Percentiles rank a stretch among this genome's conserved stretches.
These are phyloP conservation scores for Streptanthus diversifolius DNA, from an alignment of 345 rosid genomes.

Conservation along the genomic window DNA sequence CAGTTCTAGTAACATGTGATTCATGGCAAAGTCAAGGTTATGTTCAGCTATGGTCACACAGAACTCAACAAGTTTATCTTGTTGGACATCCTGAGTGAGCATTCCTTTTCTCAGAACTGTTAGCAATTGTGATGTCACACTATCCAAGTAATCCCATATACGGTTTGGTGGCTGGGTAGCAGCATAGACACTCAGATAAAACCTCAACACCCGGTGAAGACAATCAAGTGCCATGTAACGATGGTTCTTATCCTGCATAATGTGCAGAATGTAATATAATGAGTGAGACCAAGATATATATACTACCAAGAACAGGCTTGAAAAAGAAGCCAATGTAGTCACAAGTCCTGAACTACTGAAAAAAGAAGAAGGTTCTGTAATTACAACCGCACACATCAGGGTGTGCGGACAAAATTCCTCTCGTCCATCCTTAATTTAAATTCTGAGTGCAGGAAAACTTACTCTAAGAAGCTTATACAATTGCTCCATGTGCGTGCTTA, in stretches of 20 bases:
- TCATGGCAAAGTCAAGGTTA: conserved; percentile 99
- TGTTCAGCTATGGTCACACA: conserved; percentile 96
- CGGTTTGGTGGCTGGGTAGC: conserved; percentile 90
- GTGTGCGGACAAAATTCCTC: conserved; percentile 1
- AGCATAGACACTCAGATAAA: conserved; percentile 92
- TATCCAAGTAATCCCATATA: conserved; percentile 96
- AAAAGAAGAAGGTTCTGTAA: neutral
- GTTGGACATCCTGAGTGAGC: conserved; percentile 96
- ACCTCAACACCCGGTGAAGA: conserved; percentile 94
- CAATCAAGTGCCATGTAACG: conserved; percentile 97
- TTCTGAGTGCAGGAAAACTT: conserved; percentile 39
- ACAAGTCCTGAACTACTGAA: neutral
- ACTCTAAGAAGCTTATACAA: conserved; percentile 94
- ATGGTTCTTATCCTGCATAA: conserved; percentile 90
- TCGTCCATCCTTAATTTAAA: neutral
- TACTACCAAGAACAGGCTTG: conserved; percentile 3
- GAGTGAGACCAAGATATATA: conserved; percentile 19
- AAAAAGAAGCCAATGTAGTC: conserved; percentile 8
- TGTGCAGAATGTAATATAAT: neutral
- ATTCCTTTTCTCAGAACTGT: conserved; percentile 82
- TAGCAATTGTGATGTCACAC: conserved; percentile 95
- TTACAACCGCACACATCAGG: conserved; percentile 3
- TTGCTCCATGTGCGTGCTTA: conserved; percentile 95
- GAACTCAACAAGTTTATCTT: conserved; percentile 95
- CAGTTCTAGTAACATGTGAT: conserved; percentile 93